Base-by-base conservation (phyloP, 2,329 filamentous ascomycete species). In the Aspergillus sp. region DNA sequence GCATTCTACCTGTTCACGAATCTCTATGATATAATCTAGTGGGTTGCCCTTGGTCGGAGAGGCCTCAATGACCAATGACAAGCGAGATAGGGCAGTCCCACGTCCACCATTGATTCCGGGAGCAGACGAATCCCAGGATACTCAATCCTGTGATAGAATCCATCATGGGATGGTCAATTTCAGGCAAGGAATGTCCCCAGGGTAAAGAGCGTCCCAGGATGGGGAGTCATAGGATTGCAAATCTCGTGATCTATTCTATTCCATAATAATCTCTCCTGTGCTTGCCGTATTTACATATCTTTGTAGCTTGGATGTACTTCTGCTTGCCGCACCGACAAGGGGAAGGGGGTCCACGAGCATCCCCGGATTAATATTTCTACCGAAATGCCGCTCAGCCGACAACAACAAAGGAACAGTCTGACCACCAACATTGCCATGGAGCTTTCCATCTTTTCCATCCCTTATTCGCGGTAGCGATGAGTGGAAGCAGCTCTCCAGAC, bases 401-500 rank as follows among this genome's bases (percentile, higher is more conserved):
- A 41, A 7, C n/a, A n/a, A 41, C 38, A 16, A 41, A 19, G 38
- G 17, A 41, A 6, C 7, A 41, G 14, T 41, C 14, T 41, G 38
- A 41, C n/a, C n/a, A n/a, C n/a, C n/a, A n/a, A n/a, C n/a, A n/a
- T n/a, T n/a, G n/a, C n/a, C n/a, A n/a, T n/a, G n/a, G n/a, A n/a
- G n/a, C n/a, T n/a, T n/a, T n/a, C n/a, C n/a, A n/a, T n/a, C n/a
- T n/a, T n/a, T n/a, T n/a, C n/a, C n/a, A n/a, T n/a, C n/a, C 31
- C 31, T 42, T 42, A 21, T 21, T 42, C 40, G 11, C 40, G 40
- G 20, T 34, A 46, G n/a, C 23, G 20, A 57, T 57, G 48, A 44
- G 25, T 52, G 38, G 45, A 31, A 41, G 32, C 43, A 53, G 46
- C 47, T 57, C 52, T 9, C 52, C 48, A 19, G 58, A 61, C 44